Conservation (phyloP, 2,329 filamentous ascomycete genomes). For the Penicillium corylophilum region DNA sequence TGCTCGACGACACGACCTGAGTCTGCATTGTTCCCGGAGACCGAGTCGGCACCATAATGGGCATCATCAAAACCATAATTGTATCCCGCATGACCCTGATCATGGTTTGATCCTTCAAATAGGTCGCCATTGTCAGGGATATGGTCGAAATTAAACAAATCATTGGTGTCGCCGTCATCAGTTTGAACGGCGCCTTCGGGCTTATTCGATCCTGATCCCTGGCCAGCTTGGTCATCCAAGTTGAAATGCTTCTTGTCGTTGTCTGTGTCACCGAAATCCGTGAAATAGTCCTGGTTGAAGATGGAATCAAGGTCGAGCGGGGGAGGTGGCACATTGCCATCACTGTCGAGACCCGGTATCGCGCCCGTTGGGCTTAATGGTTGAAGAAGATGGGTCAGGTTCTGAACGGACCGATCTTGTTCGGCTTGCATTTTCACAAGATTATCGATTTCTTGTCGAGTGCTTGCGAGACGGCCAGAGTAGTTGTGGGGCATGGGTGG, state of each 20-base stretch:
- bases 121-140: slow-evolving; percentile 36
- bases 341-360: slow-evolving; percentile 66
- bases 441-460: slow-evolving; percentile 72
- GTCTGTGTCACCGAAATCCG: slow-evolving; percentile 40
- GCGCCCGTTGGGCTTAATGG: slow-evolving; percentile 77
- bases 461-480: slow-evolving; percentile 57
- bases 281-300: slow-evolving; percentile 58
- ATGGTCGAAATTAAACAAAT: slow-evolving; percentile 45
- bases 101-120: slow-evolving; percentile 29
- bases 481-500: slow-evolving; percentile 55
- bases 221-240: slow-evolving; percentile 22
- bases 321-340: slow-evolving; percentile 42
- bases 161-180: slow-evolving; percentile 35
- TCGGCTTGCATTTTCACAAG: slow-evolving; percentile 76
- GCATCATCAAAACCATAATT: slow-evolving; percentile 36
- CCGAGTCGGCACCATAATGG: slow-evolving; percentile 23
- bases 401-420: slow-evolving; percentile 73
- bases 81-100: slow-evolving; percentile 25
- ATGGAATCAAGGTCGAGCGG: slow-evolving; percentile 58
- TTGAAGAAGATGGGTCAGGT: slow-evolving; percentile 70
- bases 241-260: slow-evolving; percentile 25
- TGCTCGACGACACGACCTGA: slow-evolving; percentile 42
- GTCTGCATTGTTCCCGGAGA: slow-evolving; percentile 20
- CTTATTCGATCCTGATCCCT: slow-evolving; percentile 13
- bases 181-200: slow-evolving; percentile 20